Base-by-base conservation (phyloP, 768 basidiomycete genomes). In the Piloderma croceum region DNA sequence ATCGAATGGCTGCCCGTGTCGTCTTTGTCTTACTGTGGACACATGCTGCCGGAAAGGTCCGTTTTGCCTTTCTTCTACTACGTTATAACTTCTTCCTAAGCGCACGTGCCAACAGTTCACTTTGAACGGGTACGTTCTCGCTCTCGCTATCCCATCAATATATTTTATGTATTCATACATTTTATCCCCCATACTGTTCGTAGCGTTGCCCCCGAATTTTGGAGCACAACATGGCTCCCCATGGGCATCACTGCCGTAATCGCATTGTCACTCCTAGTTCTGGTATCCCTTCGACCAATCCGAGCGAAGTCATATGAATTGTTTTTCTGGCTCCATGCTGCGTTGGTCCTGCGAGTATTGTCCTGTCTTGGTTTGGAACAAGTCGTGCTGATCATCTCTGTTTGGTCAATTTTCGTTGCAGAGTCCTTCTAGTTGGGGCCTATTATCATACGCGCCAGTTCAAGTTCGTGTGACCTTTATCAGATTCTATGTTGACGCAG, bases 251-350 rank as follows among this genome's bases (percentile, higher is more conserved):
- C 54, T 11, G 70, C 74, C 0, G 35, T 63, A 3, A 46, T 50
- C 12, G 45, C 73, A 1, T 60, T 79, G 12, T 58, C 68, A 2
- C 41, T 77, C n/a, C 43, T 79, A 3, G 57, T 53, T 17, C 31
- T 78, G 12, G 42, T 75, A n/a, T 72, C 76, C 5, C 41, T 80
- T 7, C 70, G 74, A 9, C 69, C 67, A 2, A 48, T 81, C 17
- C 70, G 79, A 7, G 52, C 61, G 3, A 59, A 51, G 5, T 54
- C 48, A 2, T 81, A 79, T 39, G 78, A 81, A 48, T 3, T 70
- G 4, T 83, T 82, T 61, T 59, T 76, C 24, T 51, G 69, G 20
- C 29, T 58, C 0, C 80, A 82, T 51, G 66, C 74, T 38, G 6
- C 69, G 3, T 46, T 68, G 18, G 63, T 69, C 7, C 36, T 65